Evolutionary conservation across 306 rosid species (phyloP), one percentile per base, ranked within the genome.

Genomic region (Cicer arietinum): DNA sequence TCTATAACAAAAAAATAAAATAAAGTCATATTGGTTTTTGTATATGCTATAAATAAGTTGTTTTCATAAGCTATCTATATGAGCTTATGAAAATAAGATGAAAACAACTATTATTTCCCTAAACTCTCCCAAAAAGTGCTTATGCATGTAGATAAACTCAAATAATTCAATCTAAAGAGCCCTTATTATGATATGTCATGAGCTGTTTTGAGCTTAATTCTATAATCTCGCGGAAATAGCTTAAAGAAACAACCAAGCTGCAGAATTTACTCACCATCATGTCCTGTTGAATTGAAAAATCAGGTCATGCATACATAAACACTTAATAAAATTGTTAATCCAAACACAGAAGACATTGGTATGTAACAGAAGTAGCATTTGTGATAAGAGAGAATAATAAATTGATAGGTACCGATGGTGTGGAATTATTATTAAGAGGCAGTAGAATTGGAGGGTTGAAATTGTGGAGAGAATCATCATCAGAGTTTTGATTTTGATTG

Each of bases 361-460:
- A 25, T 25, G 35, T 25, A 25, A 25, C 16, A 48, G 10, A 68
- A 57, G 41, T 40, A 44, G 69, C 47, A 69, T 69, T 69, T 48
- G 12, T 12, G 6, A 57, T 11, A 35, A 77, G 0, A 67, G 18
- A 57, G 12, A 57, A 46, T 35, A 65, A 61, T 14, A 22, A 14
- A 46, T 53, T 20, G 50, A 2, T 69, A 79, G 10, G 5, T 87
- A 92, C 95, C 94, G 52, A 52, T 41, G 92, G 43, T 41, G 82
- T 7, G 1, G 80, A 35, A 60, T 35, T 47, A 47, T 42, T 20
- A 37, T 53, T 20, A 54, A 76, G 84, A 81, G 79, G 83, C 39
- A 80, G 62, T 53, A 71, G 43, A 79, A 61, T 47, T 1, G 77
- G 69, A 51, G 13, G 18, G 60, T 47, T 79, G 39, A 75, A 83